Conservation (phyloP, 2,329 filamentous ascomycete species). For the Cladophialophora yegresii region DNA sequence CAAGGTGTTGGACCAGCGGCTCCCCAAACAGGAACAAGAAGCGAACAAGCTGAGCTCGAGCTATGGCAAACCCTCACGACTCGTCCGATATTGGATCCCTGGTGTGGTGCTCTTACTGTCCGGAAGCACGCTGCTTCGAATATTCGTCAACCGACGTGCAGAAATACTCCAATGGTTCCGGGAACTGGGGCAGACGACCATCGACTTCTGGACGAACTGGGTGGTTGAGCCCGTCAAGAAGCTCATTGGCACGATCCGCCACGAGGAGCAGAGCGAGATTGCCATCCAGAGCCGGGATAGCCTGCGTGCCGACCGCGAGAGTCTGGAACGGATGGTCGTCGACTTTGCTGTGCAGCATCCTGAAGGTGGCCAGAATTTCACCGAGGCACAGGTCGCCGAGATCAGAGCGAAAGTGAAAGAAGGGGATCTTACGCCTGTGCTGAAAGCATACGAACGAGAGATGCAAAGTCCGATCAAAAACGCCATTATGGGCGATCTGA, state of each 20-base stretch:
- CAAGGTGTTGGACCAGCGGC: constrained; percentile 65
- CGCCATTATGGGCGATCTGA: constrained; percentile 79
- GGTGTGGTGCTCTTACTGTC: constrained; percentile 71
- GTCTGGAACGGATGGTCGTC: constrained; percentile 95
- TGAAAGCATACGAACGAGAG: constrained; percentile 89
- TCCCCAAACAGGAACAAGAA: constrained; percentile 66
- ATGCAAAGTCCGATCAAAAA: constrained; percentile 78
- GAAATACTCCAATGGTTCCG: constrained; percentile 78
- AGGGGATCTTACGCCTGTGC: constrained; percentile 87
- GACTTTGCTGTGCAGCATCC: constrained; percentile 89
- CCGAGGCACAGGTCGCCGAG: constrained; percentile 68
- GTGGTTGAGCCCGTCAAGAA: constrained; percentile 81
- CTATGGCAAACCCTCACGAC: constrained; percentile 72
- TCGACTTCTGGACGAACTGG: constrained; percentile 97
- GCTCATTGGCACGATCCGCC: constrained; percentile 86
- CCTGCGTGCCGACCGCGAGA: constrained; percentile 83
- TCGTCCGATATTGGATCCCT: constrained; percentile 89
- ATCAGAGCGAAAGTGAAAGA: constrained; percentile 81
- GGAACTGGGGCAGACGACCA: constrained; percentile 73
- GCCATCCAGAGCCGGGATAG: constrained; percentile 95
- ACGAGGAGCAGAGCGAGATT: constrained; percentile 89
- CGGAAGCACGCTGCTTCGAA: constrained; percentile 79
- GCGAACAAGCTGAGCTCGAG: constrained; percentile 59
- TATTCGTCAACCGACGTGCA: constrained; percentile 71
- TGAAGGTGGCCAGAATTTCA: constrained; percentile 56